Evolutionary conservation across 345 rosid species (phyloP).

Genomic region (Carallia pectinifolia): DNA sequence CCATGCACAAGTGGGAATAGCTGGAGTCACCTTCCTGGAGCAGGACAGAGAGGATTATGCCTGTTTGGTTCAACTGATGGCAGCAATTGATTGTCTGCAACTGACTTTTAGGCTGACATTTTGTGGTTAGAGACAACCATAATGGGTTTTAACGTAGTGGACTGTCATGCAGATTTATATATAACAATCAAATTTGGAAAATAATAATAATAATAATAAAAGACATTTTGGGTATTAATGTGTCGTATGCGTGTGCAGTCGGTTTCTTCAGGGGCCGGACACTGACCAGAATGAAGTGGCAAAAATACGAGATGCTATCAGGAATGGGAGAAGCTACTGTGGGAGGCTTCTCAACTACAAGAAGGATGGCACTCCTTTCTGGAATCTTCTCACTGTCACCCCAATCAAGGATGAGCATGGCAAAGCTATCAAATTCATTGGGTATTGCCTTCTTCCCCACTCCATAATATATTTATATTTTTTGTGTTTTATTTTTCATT

Average conservation of each 20-base stretch:
- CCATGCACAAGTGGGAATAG: no score
- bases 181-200: neutral
- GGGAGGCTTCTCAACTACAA: conserved; percentile 96
- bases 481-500: no score
- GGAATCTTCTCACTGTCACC: conserved; percentile 95
- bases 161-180: no score
- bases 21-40: no score
- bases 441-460: conserved; percentile 38
- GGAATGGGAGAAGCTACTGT: conserved; percentile 66
- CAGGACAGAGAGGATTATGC: no score
- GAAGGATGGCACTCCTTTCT: conserved; percentile 86
- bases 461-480: neutral
- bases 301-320: conserved; percentile 75
- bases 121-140: no score
- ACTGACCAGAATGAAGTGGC: conserved; percentile 75
- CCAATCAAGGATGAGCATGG: conserved; percentile 84
- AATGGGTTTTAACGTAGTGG: no score
- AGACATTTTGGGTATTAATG: neutral
- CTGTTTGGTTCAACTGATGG: no score
- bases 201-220: neutral
- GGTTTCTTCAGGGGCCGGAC: conserved; percentile 90
- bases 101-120: no score
- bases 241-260: conserved; percentile 50
- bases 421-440: conserved; percentile 82
- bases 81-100: no score